Conservation (phyloP, 2,329 filamentous ascomycete genomes). For the Apiospora rasikravindrae region DNA sequence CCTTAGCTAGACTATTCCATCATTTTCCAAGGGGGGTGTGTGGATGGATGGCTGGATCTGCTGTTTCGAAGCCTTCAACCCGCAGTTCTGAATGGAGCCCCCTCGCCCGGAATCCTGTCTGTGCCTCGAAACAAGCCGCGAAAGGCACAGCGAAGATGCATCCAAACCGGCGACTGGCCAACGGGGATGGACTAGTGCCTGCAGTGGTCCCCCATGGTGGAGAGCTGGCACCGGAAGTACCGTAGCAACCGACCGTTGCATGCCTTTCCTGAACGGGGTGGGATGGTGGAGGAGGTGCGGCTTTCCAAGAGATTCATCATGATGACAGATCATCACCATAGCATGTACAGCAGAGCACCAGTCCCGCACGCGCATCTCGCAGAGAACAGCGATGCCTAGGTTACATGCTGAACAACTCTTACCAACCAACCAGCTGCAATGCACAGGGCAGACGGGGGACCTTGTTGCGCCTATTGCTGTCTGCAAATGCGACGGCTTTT, state of each 20-base stretch:
- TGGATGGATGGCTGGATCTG: background rate
- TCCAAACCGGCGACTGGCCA: background rate
- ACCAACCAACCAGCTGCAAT: background rate
- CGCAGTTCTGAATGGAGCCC: background rate
- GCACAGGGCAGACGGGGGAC: background rate
- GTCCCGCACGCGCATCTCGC: background rate
- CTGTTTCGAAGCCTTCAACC: background rate
- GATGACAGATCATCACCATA: conserved; percentile 5
- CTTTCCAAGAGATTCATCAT: background rate
- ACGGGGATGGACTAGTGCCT: background rate
- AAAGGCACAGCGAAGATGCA: background rate
- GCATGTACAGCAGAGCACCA: background rate
- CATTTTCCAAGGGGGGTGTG: background rate
- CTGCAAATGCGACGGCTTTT: background rate
- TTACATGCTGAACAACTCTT: background rate
- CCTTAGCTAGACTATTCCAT: background rate
- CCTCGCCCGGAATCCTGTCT: background rate
- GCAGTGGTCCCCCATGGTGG: background rate
- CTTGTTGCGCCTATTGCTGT: too few species aligned
- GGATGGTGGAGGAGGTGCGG: background rate
- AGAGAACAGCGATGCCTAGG: background rate
- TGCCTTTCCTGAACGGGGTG: background rate
- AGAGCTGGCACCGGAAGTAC: background rate
- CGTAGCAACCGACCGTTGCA: conserved; percentile 12
- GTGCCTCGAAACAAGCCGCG: background rate